Base-by-base conservation (phyloP, 345 rosid genomes). In the Bruguiera parviflora region DNA sequence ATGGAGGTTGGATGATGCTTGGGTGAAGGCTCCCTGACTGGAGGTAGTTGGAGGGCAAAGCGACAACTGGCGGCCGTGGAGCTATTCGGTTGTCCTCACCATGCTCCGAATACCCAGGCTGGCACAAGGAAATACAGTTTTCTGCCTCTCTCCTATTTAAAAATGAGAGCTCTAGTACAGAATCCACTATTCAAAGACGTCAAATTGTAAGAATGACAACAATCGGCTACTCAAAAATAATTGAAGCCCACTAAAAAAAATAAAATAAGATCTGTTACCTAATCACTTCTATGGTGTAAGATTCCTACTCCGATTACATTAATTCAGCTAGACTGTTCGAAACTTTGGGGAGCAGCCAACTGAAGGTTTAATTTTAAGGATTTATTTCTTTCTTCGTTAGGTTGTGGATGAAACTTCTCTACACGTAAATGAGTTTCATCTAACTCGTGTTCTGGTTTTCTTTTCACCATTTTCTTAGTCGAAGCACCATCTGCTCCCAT, bases 381-480 rank as follows among this genome's bases (percentile, higher is more conserved):
- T 73, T 81, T 60, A 60, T 53, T 76, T 62, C 83, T 63, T 63
- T 84, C 86, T 51, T 78, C 83, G 6, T 62, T 64, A 32, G 58
- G 68, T 33, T 69, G 81, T 13, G 71, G 31, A 6, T 67, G 57
- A n/a, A 61, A 53, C 71, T 75, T 75, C 53, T 76, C 75, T 20
- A 64, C 8, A 5, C 75, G 67, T 27, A 62, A 46, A 39, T 66
- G 80, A 69, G 88, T 61, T 69, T 80, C 88, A 53, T 83, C 85
- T 68, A 63, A 51, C 68, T 76, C 84, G n/a, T 61, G 63, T 58
- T 85, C 94, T 1, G 87, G 71, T 66, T 88, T 93, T 80, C 85
- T 82, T 79, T 83, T 89, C 10, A 58, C 76, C 79, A 78, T 87
- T 63, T 87, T 86, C 84, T 85, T 84, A 8, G 66, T 52, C 53